phyloP scores from a whole-genome alignment of 1,284 basidiomycete genomes.

The Naganishia liquefaciens region DNA sequence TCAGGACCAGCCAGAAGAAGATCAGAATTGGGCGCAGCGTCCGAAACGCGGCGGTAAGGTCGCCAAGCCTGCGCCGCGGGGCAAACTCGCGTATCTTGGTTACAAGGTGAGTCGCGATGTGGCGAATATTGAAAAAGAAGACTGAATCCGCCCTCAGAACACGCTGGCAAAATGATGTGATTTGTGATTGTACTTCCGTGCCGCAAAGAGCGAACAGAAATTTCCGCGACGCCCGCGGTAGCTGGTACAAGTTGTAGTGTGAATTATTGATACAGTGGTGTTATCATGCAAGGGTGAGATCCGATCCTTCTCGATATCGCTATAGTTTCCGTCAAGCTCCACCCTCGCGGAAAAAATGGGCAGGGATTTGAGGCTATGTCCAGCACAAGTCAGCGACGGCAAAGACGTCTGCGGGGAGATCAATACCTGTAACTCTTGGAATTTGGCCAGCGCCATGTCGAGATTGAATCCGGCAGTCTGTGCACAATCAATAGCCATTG shows the following conservation, averaged over 20 bases:
- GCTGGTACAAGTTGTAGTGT: constrained; percentile 21
- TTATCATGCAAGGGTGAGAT: not conserved
- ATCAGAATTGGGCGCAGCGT: constrained; percentile 18
- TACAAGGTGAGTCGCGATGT: constrained; percentile 68
- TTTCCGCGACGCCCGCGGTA: constrained; percentile 18
- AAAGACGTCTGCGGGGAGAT: not conserved
- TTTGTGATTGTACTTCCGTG: not conserved
- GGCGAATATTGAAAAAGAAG: constrained; percentile 66
- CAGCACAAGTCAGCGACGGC: not conserved
- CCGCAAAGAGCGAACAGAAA: constrained; percentile 5
- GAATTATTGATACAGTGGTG: constrained; percentile 25
- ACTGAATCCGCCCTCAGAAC: constrained; percentile 55
- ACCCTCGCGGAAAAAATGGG: constrained; percentile 17
- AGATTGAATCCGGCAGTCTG: constrained; percentile 77
- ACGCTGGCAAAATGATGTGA: constrained; percentile 12
- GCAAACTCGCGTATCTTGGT: constrained; percentile 24
- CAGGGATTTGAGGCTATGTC: constrained; percentile 31
- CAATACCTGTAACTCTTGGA: constrained; percentile 60
- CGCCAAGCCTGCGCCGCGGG: constrained; percentile 10
- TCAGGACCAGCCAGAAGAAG: constrained; percentile 29
- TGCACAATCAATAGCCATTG: constrained; percentile 77
- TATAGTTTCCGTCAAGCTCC: not conserved
- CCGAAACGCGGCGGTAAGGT: constrained; percentile 18
- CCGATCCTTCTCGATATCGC: not conserved
- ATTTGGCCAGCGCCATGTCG: constrained; percentile 73